Percentiles rank a stretch among this genome's conserved stretches.
Conservation (phyloP, 2,329 filamentous ascomycete species). For the Fusarium austroafricanum region DNA sequence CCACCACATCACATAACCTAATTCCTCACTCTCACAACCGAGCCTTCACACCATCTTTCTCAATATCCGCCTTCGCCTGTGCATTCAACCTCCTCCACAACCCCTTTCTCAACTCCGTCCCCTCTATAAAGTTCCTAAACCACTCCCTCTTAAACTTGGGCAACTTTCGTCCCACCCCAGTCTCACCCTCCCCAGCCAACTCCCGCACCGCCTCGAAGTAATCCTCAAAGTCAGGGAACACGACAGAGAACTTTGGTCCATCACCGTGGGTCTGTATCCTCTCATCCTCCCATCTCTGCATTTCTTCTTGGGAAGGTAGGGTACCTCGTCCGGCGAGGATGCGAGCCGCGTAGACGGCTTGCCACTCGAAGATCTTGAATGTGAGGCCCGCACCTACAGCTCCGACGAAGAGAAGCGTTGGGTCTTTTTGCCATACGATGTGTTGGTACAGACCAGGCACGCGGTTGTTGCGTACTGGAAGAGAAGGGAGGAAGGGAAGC, state of each 20-base stretch:
- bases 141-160: constrained; percentile 60
- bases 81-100: constrained; percentile 68
- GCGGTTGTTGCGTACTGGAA: constrained; percentile 65
- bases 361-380: constrained; percentile 77
- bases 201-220: constrained; percentile 70
- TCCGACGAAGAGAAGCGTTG: constrained; percentile 67
- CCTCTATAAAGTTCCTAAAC: constrained; percentile 63
- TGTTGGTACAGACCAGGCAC: constrained; percentile 69
- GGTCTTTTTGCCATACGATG: constrained; percentile 65
- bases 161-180: constrained; percentile 58
- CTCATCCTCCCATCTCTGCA: constrained; percentile 67
- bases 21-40: not conserved
- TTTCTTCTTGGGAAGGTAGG: constrained; percentile 62
- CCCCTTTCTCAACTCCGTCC: constrained; percentile 65
- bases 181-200: constrained; percentile 60
- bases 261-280: constrained; percentile 66
- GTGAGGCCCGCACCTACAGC: constrained; percentile 69
- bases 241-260: constrained; percentile 64
- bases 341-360: constrained; percentile 71
- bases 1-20: not conserved
- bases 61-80: constrained; percentile 23
- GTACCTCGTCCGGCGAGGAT: constrained; percentile 65
- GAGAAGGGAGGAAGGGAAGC: constrained; percentile 67
- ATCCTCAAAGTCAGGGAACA: constrained; percentile 72
- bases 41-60: not conserved